Base-by-base conservation (phyloP, 2,329 filamentous ascomycete genomes). In the Cordyceps militaris region DNA sequence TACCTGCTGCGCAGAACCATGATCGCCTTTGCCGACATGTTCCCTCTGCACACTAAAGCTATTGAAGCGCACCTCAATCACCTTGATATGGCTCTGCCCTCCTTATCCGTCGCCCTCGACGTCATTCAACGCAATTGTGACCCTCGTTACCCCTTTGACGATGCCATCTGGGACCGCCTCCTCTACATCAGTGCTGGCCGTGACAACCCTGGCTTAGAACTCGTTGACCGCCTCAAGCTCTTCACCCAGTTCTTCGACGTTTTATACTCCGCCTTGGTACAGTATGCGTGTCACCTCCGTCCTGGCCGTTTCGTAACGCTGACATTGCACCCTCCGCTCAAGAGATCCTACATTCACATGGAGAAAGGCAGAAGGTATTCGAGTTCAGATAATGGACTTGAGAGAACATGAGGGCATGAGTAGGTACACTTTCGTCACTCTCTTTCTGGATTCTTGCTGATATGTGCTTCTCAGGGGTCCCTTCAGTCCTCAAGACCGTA, bases 331-430 rank as follows among this genome's bases (percentile, higher is more conserved):
- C 21, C 26, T 34, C 9, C 11, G 19, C n/a, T 23, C 28, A 21
- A 58, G 56, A n/a, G 53, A 24, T 5, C 75, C 77, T 0, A 73
- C 76, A 54, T 85, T 84, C 61, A 81, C 85, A 63, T 70, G 81
- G 50, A 81, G 81, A 60, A 70, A 72, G 6, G 71, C 85, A 59
- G 80, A 85, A 62, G 67, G 68, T 11, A 67, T 81, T 19, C 74
- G 77, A 1, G 63, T 70, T 11, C 75, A 76, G 23, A 76, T 85
- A 24, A 68, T 83, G 58, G 70, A 76, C 48, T 68, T 86, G 21
- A 74, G 83, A 54, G 73, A 79, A 53, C 73, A 75, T n/a, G 77
- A 78, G 61, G 73, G 77, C 26, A 81, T 85, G 56, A 73, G 79
- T 81, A 58, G 63, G 78, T 69, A 8, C 43, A 30, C 21, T 16